phyloP scores from a whole-genome alignment of 192 early-diverging fungal genomes.

The Geosiphon pyriformis region DNA sequence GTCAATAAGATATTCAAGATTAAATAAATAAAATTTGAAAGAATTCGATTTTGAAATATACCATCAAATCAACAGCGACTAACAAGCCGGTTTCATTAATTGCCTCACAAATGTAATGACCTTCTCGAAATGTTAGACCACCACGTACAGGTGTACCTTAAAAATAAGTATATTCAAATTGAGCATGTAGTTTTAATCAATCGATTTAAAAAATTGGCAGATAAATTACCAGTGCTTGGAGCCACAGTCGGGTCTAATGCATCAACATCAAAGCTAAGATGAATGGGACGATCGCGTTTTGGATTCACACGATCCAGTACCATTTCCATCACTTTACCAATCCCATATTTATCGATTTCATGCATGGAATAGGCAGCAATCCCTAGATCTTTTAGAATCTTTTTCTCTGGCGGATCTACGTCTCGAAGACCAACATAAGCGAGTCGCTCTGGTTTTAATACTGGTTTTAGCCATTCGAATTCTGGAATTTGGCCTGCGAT shows the following conservation, averaged over 20 bases:
- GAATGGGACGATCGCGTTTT: constrained; percentile 67
- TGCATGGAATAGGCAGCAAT: constrained; percentile 97
- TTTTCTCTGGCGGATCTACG: constrained; percentile 85
- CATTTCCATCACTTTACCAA: constrained; percentile 88
- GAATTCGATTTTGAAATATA: no score
- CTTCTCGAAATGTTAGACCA: constrained; percentile 92
- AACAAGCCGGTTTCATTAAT: constrained; percentile 82
- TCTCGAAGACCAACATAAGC: constrained; percentile 97
- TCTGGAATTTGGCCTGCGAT: constrained; percentile 58
- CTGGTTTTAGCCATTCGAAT: constrained; percentile 78
- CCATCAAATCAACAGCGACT: constrained; percentile 85
- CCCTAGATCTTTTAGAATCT: constrained; percentile 68
- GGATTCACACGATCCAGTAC: constrained; percentile 84
- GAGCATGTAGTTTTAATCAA: background rate
- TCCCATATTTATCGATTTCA: constrained; percentile 91
- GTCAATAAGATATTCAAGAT: background rate
- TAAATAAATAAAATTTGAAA: background rate
- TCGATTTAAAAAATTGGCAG: background rate
- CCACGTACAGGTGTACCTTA: constrained; percentile 92
- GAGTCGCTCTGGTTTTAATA: constrained; percentile 66
- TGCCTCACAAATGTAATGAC: constrained; percentile 94
- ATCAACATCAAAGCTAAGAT: constrained; percentile 93
- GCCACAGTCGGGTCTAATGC: constrained; percentile 91
- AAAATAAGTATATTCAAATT: background rate
- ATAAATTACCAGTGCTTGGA: constrained; percentile 64